phyloP scores from a whole-genome alignment of 2,329 filamentous ascomycete species.

The Periglandula ipomoeae region DNA sequence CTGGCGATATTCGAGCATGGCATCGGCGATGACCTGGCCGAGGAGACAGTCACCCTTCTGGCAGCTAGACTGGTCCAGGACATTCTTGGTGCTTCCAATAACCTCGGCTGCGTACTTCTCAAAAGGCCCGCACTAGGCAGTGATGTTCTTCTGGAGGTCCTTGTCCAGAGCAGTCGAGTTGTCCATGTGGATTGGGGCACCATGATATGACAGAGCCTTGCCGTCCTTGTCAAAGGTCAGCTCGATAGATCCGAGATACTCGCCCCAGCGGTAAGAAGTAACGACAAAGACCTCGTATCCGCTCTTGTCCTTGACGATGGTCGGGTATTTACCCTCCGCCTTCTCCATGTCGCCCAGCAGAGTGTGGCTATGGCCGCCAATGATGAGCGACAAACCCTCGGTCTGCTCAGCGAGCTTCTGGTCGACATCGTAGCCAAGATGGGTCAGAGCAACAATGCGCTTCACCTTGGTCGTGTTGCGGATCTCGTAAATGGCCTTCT shows the following conservation, averaged over 20 bases:
- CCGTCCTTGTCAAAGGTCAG: conserved; percentile 52
- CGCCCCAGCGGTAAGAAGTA: conserved; percentile 59
- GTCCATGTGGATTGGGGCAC: conserved; percentile 54
- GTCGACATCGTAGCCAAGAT: conserved; percentile 58
- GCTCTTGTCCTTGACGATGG: conserved; percentile 49
- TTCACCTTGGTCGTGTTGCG: conserved; percentile 51
- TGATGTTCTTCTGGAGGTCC: conserved; percentile 47
- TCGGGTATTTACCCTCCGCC: conserved; percentile 53
- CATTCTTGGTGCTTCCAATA: conserved; percentile 31
- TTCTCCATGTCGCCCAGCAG: conserved; percentile 50
- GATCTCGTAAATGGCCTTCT: conserved; percentile 53
- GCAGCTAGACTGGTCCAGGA: conserved; percentile 51
- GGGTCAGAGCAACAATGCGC: conserved; percentile 56
- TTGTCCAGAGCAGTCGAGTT: conserved; percentile 50
- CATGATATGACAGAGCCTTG: conserved; percentile 53
- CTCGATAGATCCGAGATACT: conserved; percentile 60
- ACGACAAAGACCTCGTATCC: conserved; percentile 62
- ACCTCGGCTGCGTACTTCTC: conserved; percentile 45
- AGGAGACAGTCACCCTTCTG: conserved; percentile 48
- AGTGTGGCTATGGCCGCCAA: conserved; percentile 53
- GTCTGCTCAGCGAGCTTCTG: conserved; percentile 50
- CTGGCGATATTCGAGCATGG: conserved; percentile 51
- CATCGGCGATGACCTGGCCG: conserved; percentile 46
- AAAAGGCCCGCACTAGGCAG: conserved; percentile 51
- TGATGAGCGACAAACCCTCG: conserved; percentile 57